Conservation (phyloP, 106 monocot species). For the Hemerocallis citrina region DNA sequence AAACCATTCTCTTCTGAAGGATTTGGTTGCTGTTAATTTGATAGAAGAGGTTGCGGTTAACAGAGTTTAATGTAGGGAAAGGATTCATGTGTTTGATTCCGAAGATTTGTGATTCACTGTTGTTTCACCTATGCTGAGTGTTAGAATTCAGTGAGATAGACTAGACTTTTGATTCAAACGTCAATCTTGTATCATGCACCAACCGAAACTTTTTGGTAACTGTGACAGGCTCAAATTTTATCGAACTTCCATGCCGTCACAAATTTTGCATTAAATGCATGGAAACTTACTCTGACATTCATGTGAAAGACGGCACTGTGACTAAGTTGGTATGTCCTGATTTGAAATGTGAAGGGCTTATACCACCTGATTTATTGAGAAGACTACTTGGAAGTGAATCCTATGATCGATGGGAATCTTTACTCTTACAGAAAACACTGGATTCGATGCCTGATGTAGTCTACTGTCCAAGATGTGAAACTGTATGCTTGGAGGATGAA, state of each 20-base stretch:
- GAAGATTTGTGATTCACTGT: too few species aligned
- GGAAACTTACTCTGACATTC: constrained; percentile 71
- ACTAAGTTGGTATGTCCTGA: constrained; percentile 77
- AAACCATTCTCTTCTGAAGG: too few species aligned
- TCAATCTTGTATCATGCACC: too few species aligned
- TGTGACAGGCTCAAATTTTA: constrained; percentile 54
- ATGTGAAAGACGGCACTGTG: constrained; percentile 80
- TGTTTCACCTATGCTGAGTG: too few species aligned
- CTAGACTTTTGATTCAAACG: too few species aligned
- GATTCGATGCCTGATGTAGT: constrained; percentile 82
- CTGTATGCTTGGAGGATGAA: constrained; percentile 81
- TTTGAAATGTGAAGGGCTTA: constrained; percentile 43
- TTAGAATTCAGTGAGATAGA: too few species aligned
- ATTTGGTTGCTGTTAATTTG: too few species aligned
- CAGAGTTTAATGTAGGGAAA: too few species aligned
- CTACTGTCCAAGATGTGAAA: constrained; percentile 93
- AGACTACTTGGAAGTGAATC: constrained; percentile 48
- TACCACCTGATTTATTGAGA: constrained; percentile 70
- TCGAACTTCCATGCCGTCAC: constrained; percentile 77
- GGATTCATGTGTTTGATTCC: too few species aligned
- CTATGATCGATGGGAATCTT: constrained; percentile 71
- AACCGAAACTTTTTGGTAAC: too few species aligned
- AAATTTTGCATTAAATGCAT: constrained; percentile 82
- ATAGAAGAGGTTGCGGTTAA: too few species aligned
- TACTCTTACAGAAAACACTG: constrained; percentile 55